Base-by-base conservation (phyloP, 75 land plant genomes). In the Pseudotsuga menziesii region DNA sequence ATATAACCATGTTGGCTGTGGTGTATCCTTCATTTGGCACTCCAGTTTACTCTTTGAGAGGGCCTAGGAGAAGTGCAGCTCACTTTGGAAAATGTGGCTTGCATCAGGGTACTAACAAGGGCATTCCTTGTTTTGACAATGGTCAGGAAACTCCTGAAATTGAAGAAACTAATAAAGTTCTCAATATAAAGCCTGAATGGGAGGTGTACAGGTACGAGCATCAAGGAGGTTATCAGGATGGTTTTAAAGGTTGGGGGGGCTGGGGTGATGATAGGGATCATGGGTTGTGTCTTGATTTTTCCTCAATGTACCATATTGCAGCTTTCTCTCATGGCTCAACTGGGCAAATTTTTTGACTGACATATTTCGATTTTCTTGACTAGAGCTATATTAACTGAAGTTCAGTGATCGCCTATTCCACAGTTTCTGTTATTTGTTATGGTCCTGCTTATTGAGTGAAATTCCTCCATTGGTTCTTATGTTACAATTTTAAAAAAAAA, bases 161-260 rank as follows among this genome's bases (percentile, higher is more conserved):
- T 2, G 90, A 87, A 25, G 85, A 91, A 13, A 71, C 32, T 25
- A 94, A 97, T 78, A 90, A 63, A 61, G 80, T 91, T 81, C 83
- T 80, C 15, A 94, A 92, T 78, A 82, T 95, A 74, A 82, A 89
- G 12, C 71, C 87, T 12, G 71, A 81, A n/a, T 97, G 99, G 99
- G 55, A 59, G 0, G 85, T 97, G 44, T 71, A 76, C 69, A 80
- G 81, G 19, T 74, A 79, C 44, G 59, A 57, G 32, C 36, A 77
- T 19, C 82, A 87, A 70, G 82, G 69, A 23, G 98, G 98, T 4
- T 97, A 97, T 79, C 56, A 81, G 59, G 84, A 80, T 58, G 97
- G 92, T 58, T 95, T 94, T 77, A 86, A 80, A 75, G 99, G 99
- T 57, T 97, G 99, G 99, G 99, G 99, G 58, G 99, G 99, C 58